Percentiles rank a stretch among this genome's conserved stretches.
Conservation (phyloP, 129 eudicot genomes). For the Gnaphalium uliginosum region DNA sequence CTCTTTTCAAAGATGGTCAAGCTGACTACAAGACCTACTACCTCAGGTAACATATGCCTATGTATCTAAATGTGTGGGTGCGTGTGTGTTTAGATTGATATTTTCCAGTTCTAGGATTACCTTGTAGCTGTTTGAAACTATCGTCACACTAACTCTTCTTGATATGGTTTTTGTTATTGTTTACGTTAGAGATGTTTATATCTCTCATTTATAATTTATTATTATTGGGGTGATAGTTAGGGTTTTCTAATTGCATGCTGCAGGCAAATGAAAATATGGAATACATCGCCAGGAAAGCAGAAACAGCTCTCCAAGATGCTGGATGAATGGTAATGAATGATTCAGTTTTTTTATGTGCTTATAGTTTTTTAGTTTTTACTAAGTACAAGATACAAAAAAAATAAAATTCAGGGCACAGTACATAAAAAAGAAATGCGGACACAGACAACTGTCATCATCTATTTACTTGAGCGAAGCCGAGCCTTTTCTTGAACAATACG, state of each 20-base stretch:
- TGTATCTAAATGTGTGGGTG: background rate
- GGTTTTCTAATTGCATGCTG: constrained; percentile 4
- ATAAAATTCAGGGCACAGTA: constrained; percentile 61
- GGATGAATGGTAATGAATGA: constrained; percentile 78
- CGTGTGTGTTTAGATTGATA: constrained; percentile 2
- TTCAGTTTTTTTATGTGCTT: constrained; percentile 1
- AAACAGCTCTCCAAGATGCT: constrained; percentile 78
- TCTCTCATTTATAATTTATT: background rate
- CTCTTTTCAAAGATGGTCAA: constrained; percentile 88
- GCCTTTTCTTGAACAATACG: constrained; percentile 91
- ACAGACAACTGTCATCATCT: constrained; percentile 64
- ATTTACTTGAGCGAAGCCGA: constrained; percentile 86
- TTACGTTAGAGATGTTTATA: background rate
- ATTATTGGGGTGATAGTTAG: background rate
- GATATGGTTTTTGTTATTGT: background rate
- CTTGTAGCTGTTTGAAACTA: background rate
- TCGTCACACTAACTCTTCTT: background rate
- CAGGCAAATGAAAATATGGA: constrained; percentile 96
- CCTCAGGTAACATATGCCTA: constrained; percentile 47
- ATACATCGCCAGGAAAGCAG: constrained; percentile 79
- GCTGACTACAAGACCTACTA: constrained; percentile 83
- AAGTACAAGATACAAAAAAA: constrained; percentile 5
- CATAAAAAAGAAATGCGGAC: constrained; percentile 68
- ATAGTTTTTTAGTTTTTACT: background rate
- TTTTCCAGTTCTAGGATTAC: background rate